These are phyloP conservation scores for Boechera divaricarpa DNA, from an alignment of 345 rosid genomes.

Conservation along the genomic window DNA sequence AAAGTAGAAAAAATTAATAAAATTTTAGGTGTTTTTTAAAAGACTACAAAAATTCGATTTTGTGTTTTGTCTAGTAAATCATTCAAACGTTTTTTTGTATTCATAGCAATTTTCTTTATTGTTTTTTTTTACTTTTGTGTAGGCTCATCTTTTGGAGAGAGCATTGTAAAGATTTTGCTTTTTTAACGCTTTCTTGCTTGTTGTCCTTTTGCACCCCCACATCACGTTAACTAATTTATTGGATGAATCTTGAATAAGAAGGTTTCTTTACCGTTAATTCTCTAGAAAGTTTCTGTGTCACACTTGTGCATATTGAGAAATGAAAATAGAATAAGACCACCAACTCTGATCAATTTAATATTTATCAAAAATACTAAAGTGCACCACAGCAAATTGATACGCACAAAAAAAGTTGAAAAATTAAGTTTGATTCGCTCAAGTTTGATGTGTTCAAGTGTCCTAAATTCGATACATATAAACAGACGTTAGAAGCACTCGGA, in stretches of 20 bases:
- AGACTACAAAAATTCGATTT: not conserved
- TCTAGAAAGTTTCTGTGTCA: not conserved
- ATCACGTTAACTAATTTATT: slow-evolving; percentile 12
- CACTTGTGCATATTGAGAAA: not conserved
- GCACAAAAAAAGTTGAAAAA: not conserved
- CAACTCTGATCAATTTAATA: not conserved
- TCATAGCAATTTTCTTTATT: not conserved
- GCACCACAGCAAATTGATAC: slow-evolving; percentile 2
- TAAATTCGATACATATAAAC: not conserved
- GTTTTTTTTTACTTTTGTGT: not conserved
- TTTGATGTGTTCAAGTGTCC: not conserved
- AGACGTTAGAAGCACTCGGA: not conserved
- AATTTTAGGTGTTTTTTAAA: not conserved
- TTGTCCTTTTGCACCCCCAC: slow-evolving; percentile 33
- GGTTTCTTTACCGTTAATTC: slow-evolving; percentile 15
- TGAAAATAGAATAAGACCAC: not conserved
- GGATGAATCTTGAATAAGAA: slow-evolving; percentile 14
- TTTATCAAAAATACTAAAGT: not conserved
- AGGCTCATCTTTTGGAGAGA: slow-evolving; percentile 46
- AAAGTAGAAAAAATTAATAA: not conserved
- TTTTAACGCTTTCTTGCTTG: slow-evolving; percentile 29
- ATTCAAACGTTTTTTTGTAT: slow-evolving; percentile 18
- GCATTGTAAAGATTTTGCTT: slow-evolving; percentile 23
- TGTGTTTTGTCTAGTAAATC: slow-evolving; percentile 12
- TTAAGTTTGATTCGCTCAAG: not conserved